A percentile compares a stretch with the other conserved stretches of the same genome.
phyloP scores from a whole-genome alignment of 371 early-diverging fungal genomes.

The Mortierella sp. region DNA sequence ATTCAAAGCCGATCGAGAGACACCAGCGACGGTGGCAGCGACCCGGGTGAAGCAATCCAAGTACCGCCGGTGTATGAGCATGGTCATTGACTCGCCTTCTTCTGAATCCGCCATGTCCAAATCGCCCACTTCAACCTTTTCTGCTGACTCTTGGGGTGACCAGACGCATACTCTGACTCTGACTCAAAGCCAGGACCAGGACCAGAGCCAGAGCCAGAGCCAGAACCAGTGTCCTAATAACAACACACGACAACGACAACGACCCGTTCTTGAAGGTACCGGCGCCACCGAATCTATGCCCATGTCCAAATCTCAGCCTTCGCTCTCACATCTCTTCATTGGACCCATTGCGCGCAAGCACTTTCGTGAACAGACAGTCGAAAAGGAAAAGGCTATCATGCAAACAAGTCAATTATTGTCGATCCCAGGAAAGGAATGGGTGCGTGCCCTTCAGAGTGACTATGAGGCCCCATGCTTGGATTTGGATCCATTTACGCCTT shows the following conservation, averaged over 20 bases:
- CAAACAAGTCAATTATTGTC: conserved; percentile 8
- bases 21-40: too few species aligned
- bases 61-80: conserved; percentile 14
- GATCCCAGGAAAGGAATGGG: conserved; percentile 12
- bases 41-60: too few species aligned
- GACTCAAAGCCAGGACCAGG: background rate
- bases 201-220: background rate
- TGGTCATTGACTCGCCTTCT: conserved; percentile 17
- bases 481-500: conserved; percentile 33
- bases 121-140: conserved; percentile 4
- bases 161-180: background rate
- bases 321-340: conserved; percentile 11
- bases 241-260: background rate
- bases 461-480: conserved; percentile 23
- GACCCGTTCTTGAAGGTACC: too few species aligned
- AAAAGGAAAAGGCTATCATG: background rate
- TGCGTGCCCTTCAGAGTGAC: conserved; percentile 4
- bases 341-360: conserved; percentile 42
- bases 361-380: conserved; percentile 20
- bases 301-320: conserved; percentile 1
- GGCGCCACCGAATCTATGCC: background rate
- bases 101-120: conserved; percentile 12
- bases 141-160: conserved; percentile 9
- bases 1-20: background rate
- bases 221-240: background rate